Base-by-base conservation (phyloP, 306 rosid species). In the Rosa rugosa region DNA sequence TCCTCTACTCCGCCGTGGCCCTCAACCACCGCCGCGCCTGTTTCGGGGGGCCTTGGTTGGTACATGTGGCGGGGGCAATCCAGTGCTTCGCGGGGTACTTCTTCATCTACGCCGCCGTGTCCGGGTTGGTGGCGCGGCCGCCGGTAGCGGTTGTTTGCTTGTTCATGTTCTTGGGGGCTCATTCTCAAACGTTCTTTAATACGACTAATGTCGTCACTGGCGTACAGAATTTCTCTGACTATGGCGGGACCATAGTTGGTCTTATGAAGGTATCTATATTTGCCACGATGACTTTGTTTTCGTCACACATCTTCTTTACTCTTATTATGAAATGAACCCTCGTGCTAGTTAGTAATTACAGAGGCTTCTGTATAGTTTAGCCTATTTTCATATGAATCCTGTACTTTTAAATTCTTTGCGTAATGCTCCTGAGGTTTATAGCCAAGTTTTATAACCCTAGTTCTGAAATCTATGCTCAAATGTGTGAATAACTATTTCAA, bases 181-280 rank as follows among this genome's bases (percentile, higher is more conserved):
- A 88, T 71, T 90, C 93, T 2, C 99, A 95, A 75, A 87, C 95
- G 0, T 95, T 95, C 80, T 85, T 88, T 78, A 95, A 87, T 70
- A 92, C 98, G 5, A 81, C 97, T 6, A 84, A 87, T 22, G 94
- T 91, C 11, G 97, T 95, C 6, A 88, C 89, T 0, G 91, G 97
- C 13, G 81, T 91, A 54, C 87, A 89, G 22, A 92, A 92, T 72
- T 92, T 95, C 75, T 87, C 91, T 0, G 66, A 70, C 3, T 89
- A 89, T 49, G 77, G 95, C 12, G 99, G 97, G 22, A 94, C 97
- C 71, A 92, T 94, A 38, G 93, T 91, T 4, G 99, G 97, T 10
- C 91, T 94, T 66, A 84, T 89, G 91, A 94, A 94, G 97, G 97
- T 90, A 84, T 36, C 2, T 40, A 17, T 36, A 8, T 34, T 17